Conservation (phyloP, 192 early-diverging fungal genomes). For the Entomortierella lignicola region DNA sequence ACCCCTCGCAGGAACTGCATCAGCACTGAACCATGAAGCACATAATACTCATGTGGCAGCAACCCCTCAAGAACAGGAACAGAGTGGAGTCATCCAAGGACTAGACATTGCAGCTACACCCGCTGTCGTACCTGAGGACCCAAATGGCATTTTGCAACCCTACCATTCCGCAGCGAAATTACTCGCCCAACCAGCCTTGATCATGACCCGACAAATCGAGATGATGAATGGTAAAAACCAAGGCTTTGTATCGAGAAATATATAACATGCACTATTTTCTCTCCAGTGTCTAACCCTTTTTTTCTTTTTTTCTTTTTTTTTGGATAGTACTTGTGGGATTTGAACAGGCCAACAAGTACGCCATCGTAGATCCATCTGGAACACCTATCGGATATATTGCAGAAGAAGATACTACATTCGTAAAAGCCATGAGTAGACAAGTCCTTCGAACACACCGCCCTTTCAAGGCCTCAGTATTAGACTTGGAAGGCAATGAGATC, state of each 20-base stretch:
- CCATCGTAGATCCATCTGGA: conserved; percentile 75
- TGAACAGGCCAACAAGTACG: conserved; percentile 91
- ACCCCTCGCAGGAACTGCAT: conserved; percentile 18
- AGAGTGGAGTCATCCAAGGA: conserved; percentile 24
- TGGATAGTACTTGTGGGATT: conserved; percentile 64
- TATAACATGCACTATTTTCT: background rate
- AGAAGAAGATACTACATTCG: conserved; percentile 76
- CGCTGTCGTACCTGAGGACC: conserved; percentile 47
- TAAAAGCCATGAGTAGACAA: conserved; percentile 74
- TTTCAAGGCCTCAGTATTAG: conserved; percentile 80
- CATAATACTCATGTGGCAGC: background rate
- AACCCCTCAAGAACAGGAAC: conserved; percentile 7
- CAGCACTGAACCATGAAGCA: conserved; percentile 3
- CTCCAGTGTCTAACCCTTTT: background rate
- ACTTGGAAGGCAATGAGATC: conserved; percentile 75
- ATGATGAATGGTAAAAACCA: conserved; percentile 76
- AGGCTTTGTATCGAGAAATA: conserved; percentile 54
- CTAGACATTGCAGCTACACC: conserved; percentile 44
- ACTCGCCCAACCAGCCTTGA: conserved; percentile 67
- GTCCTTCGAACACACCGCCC: conserved; percentile 77
- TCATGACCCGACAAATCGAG: conserved; percentile 82
- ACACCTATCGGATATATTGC: conserved; percentile 83
- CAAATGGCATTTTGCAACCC: conserved; percentile 42
- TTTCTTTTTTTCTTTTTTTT: too few species aligned
- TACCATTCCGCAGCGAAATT: conserved; percentile 48